Evolutionary conservation across 768 basidiomycete genomes (phyloP).

Genomic region (Phaeotremella skinneri): DNA sequence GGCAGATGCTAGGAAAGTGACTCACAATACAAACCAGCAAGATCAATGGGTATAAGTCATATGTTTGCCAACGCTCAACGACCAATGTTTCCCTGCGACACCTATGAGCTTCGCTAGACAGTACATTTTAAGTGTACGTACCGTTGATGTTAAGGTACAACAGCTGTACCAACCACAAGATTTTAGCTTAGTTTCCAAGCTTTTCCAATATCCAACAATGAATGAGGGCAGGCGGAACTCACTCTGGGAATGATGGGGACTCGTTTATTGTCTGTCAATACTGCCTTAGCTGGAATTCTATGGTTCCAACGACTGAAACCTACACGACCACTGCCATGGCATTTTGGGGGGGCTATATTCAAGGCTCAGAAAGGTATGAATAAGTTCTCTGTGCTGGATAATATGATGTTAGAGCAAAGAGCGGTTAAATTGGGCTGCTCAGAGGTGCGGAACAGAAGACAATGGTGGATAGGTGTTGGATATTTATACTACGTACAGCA

Average conservation of each 20-base stretch:
- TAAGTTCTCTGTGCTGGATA: not conserved
- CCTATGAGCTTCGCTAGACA: not conserved
- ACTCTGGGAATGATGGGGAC: slow-evolving; percentile 42
- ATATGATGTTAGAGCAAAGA: not conserved
- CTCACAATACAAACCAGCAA: not conserved
- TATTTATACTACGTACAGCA: not conserved
- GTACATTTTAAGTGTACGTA: not conserved
- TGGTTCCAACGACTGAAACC: not conserved
- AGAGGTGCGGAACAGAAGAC: not conserved
- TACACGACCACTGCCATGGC: slow-evolving; percentile 20
- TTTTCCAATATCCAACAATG: not conserved
- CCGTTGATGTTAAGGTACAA: slow-evolving; percentile 39
- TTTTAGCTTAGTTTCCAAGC: not conserved
- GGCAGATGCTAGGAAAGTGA: not conserved
- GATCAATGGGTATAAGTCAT: slow-evolving; percentile 25
- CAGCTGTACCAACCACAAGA: slow-evolving; percentile 18
- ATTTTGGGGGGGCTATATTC: slow-evolving; percentile 6
- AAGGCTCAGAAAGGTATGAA: slow-evolving; percentile 1
- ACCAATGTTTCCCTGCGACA: slow-evolving; percentile 30
- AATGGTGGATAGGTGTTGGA: not conserved
- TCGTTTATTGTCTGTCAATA: slow-evolving; percentile 31
- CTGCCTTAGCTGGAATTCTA: not conserved
- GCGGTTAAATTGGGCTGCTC: not conserved
- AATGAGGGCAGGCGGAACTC: slow-evolving; percentile 2
- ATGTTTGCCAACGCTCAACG: slow-evolving; percentile 34